These are phyloP conservation scores for Solanum paucissectum DNA, from an alignment of 257 asterid genomes.

Conservation along the genomic window DNA sequence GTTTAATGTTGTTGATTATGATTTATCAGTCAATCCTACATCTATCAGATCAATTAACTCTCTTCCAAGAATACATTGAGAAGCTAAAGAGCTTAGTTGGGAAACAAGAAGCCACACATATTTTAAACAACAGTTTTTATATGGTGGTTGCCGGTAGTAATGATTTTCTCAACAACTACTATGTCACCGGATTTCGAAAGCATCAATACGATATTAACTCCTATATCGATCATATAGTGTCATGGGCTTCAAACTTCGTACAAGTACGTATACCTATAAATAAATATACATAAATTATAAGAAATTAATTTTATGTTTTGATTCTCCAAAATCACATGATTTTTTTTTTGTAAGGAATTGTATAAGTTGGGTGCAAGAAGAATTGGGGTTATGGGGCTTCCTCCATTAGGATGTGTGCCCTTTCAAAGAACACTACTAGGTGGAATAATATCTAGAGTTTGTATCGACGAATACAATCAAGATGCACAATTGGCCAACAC, in stretches of 20 bases:
- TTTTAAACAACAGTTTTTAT: slow-evolving; percentile 31
- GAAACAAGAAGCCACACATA: slow-evolving; percentile 25
- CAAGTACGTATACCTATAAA: slow-evolving; percentile 17
- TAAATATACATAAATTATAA: too few relatives aligned
- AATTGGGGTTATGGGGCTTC: slow-evolving; percentile 21
- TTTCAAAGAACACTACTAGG: slow-evolving; percentile 28
- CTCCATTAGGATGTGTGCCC: slow-evolving; percentile 50
- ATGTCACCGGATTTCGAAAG: slow-evolving; percentile 20
- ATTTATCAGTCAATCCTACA: slow-evolving; percentile 35
- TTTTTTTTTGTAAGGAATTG: slow-evolving; percentile 7
- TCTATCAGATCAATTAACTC: slow-evolving; percentile 34
- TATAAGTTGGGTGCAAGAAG: slow-evolving; percentile 32
- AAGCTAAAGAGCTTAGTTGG: slow-evolving; percentile 49
- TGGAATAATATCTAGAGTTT: slow-evolving; percentile 22
- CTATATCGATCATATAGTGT: slow-evolving; percentile 41
- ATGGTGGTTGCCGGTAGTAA: slow-evolving; percentile 59
- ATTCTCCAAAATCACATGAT: background rate
- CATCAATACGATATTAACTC: slow-evolving; percentile 30
- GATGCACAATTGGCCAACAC: slow-evolving; percentile 25
- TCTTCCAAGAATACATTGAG: slow-evolving; percentile 50
- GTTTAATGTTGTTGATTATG: background rate
- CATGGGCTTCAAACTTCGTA: slow-evolving; percentile 41
- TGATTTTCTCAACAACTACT: slow-evolving; percentile 59
- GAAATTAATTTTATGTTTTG: background rate
- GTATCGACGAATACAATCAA: slow-evolving; percentile 20